Percentiles rank a stretch among this genome's conserved stretches.
phyloP scores from a whole-genome alignment of 163 green algal species.

The Botryococcus braunii region DNA sequence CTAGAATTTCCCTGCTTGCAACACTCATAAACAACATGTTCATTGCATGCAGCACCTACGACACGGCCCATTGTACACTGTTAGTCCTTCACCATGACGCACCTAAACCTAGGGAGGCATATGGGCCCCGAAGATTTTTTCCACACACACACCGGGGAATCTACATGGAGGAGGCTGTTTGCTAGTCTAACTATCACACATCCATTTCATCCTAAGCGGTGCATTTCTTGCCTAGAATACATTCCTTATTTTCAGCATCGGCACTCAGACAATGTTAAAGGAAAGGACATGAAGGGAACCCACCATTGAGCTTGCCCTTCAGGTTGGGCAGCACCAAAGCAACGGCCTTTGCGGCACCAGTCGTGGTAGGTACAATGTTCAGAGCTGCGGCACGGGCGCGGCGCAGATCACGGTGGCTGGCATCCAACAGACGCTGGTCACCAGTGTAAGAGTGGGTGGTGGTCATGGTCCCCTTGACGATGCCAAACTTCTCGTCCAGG shows the following conservation, averaged over 20 bases:
- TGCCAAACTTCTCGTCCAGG: conserved; percentile 91
- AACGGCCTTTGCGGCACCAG: conserved; percentile 96
- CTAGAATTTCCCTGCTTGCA: no score
- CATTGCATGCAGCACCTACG: no score
- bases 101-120: no score
- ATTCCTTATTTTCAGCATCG: not conserved
- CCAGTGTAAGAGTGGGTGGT: conserved; percentile 99
- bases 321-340: conserved; percentile 89
- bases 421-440: conserved; percentile 92
- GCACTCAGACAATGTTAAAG: not conserved
- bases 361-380: conserved; percentile 99
- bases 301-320: conserved; percentile 97
- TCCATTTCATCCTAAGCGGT: no score
- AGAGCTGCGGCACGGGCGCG: conserved; percentile 70
- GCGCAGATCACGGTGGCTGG: conserved; percentile 93
- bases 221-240: no score
- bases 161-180: not conserved
- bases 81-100: no score
- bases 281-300: not conserved
- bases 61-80: no score
- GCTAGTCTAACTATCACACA: not conserved
- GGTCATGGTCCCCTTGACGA: conserved; percentile 98
- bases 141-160: no score
- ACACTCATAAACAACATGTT: no score
- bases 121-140: no score